Base-by-base conservation (phyloP, 371 early-diverging fungal genomes). In the Mortierella sp. region DNA sequence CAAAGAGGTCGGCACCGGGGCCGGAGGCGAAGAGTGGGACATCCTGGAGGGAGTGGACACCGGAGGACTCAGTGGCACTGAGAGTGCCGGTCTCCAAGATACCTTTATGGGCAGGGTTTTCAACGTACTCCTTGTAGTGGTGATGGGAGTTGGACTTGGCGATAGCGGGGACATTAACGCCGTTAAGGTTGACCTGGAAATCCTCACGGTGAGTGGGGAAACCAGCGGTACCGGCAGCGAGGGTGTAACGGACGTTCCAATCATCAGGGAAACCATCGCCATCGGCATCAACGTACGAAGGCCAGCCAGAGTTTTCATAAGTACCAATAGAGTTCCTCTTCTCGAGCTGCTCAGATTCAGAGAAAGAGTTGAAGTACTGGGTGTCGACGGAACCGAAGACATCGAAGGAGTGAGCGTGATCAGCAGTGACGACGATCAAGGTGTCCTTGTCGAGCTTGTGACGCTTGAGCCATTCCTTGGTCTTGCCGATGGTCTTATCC, bases 341-440 rank as follows among this genome's bases (percentile, higher is more conserved):
- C 65, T 72, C 76, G 45, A 70, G 37, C 54, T 87, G 83, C 32
- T 75, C 71, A 45, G 63, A 51, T 19, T 71, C 69, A 13, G 65
- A 59, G 62, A 72, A 79, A 0, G 73, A 68, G 76, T 78, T 83
- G 78, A 83, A 76, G 70, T 83, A 66, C 64, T 72, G 63, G 55
- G 79, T 80, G 74, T 92, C 93, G 53, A 93, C 91, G 34, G 92
- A 84, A 22, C 93, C 93, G 83, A 86, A 92, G 70, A 92, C 91
- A 70, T 92, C 93, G 76, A 88, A 93, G 28, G 85, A 89, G 64
- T 93, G 93, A 37, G 87, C 83, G 69, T 93, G 93, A 68, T 93
- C 93, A 54, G 93, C 91, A 51, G 93, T 93, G 60, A 91, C 84
- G 53, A 92, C 69, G 76, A 93, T 90, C 69, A 89, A 82, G 53